Evolutionary conservation across 306 rosid genomes (phyloP), one percentile per base, ranked within the genome.

Genomic region (Glycyrrhiza uralensis): DNA sequence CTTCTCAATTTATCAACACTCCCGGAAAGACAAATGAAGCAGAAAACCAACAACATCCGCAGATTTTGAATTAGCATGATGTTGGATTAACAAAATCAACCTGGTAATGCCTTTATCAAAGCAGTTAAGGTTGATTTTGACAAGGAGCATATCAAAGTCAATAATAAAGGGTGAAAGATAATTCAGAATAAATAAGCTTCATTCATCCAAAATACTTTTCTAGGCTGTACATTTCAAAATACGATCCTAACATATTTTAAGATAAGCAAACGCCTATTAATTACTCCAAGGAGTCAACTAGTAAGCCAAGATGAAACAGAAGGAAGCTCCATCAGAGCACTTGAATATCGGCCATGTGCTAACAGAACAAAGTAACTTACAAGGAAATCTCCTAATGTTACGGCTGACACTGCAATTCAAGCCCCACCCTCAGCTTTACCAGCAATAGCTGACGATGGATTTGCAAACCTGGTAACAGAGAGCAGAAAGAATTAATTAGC

Each of bases 391-490:
- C 86, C 74, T 71, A 87, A 88, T 77, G 80, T 45, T 76, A 15
- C 17, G 20, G 77, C 38, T 14, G 51, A 62, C 22, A 23, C 72
- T 41, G 58, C 60, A 23, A 38, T 39, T 85, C 84, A 90, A 33
- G 72, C 82, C 22, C 69, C 92, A n/a, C 81, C 85, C 26, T 85
- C 93, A 42, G 83, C 77, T 56, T 82, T 71, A 32, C 89, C 89
- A 1, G 85, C 81, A 58, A 82, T 42, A 35, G 88, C 86, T 50
- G 81, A 18, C 15, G 76, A 26, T 1, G 79, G 56, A 67, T 65
- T 85, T 57, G 88, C 80, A 81, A 90, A 90, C 87, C 96, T 90
- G 46, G 35, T 7, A 63, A 26, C 22, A 74, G 56, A 36, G 35
- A 39, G 39, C 32, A 36, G 19, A 39, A 32, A 55, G 46, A 17